Evolutionary conservation across 805 yeast genomes (phyloP).

Genomic region (Pichia sporocuriosa): DNA sequence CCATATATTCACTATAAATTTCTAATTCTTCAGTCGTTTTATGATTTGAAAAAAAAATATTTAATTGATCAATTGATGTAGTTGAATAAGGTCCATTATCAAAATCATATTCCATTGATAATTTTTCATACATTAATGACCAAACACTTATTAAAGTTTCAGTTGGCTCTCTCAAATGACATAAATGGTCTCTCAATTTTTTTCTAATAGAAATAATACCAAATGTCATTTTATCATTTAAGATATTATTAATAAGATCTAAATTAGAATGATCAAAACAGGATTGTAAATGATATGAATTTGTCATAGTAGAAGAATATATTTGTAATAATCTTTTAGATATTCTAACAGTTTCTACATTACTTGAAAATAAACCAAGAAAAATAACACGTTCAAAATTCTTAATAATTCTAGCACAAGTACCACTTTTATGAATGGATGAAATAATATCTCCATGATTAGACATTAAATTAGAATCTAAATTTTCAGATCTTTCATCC

Average conservation of each 20-base stretch:
- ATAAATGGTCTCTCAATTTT: constrained; percentile 42
- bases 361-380: constrained; percentile 45
- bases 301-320: constrained; percentile 19
- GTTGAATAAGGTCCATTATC: not conserved
- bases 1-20: constrained; percentile 66
- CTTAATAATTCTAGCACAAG: constrained; percentile 31
- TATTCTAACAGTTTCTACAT: constrained; percentile 41
- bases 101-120: constrained; percentile 17
- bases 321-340: constrained; percentile 36
- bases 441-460: constrained; percentile 5
- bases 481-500: constrained; percentile 28
- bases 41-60: constrained; percentile 2
- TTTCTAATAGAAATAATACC: constrained; percentile 73
- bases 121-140: constrained; percentile 37
- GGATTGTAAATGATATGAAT: constrained; percentile 16
- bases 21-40: constrained; percentile 16
- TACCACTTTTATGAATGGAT: constrained; percentile 17
- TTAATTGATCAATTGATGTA: constrained; percentile 5
- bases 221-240: constrained; percentile 53
- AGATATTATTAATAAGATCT: constrained; percentile 37
- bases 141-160: constrained; percentile 36
- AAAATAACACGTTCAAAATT: constrained; percentile 46
- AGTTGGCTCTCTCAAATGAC: constrained; percentile 29
- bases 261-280: constrained; percentile 29
- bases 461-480: constrained; percentile 10